Evolutionary conservation across 768 basidiomycete genomes (phyloP).

Genomic region (Phlebiopsis gigantea): DNA sequence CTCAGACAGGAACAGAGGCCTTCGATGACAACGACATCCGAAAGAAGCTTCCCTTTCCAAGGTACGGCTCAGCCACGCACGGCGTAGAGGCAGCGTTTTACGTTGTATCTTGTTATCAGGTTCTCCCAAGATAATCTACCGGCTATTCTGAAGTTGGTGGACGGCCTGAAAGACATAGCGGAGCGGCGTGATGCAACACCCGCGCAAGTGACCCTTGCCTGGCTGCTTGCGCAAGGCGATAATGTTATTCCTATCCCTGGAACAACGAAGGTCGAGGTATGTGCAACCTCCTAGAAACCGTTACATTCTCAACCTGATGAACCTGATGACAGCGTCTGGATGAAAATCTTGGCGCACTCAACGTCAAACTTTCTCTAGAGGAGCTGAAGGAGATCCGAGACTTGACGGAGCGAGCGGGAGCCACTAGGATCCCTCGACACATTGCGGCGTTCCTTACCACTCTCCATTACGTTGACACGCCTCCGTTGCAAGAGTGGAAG

Average conservation of each 20-base stretch:
- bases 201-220: constrained; percentile 26
- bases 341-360: constrained; percentile 28
- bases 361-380: constrained; percentile 23
- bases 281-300: background rate
- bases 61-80: background rate
- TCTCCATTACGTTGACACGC: constrained; percentile 25
- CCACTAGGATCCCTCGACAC: background rate
- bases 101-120: background rate
- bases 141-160: constrained; percentile 28
- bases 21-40: constrained; percentile 35
- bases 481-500: constrained; percentile 14
- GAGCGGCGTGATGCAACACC: constrained; percentile 17
- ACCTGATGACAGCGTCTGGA: constrained; percentile 23
- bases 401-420: constrained; percentile 22
- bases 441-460: background rate
- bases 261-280: constrained; percentile 4
- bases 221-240: constrained; percentile 21
- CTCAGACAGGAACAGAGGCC: constrained; percentile 31
- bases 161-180: constrained; percentile 9
- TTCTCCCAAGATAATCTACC: constrained; percentile 18
- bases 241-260: constrained; percentile 25
- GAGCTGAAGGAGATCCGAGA: constrained; percentile 26
- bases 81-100: background rate
- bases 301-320: background rate
- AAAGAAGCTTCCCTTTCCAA: background rate